Conservation (phyloP, 441 rosid genomes). For the Jatropha multifida region DNA sequence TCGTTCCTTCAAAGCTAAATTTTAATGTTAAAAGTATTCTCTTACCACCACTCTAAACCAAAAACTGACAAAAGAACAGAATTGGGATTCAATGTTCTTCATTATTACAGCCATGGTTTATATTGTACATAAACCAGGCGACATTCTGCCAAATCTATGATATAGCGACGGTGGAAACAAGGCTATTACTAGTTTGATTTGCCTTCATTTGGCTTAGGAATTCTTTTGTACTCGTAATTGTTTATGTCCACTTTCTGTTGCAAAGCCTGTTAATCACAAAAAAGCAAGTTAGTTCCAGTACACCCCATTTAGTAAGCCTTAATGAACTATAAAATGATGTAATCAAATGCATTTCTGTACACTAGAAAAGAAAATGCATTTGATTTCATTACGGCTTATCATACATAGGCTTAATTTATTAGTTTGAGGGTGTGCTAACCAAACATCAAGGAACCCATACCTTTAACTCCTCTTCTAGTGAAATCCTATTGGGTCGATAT, state of each 20-base stretch:
- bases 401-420: not conserved
- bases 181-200: slow-evolving; percentile 30
- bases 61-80: not conserved
- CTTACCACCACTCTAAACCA: not conserved
- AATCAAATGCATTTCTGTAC: too few relatives aligned
- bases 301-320: too few relatives aligned
- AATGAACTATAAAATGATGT: too few relatives aligned
- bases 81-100: too few relatives aligned
- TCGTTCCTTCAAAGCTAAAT: not conserved
- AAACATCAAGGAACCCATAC: slow-evolving; percentile 26
- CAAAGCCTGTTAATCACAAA: slow-evolving; percentile 52
- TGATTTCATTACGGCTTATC: too few relatives aligned
- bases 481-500: slow-evolving; percentile 71
- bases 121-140: not conserved
- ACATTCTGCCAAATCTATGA: not conserved
- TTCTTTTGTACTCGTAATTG: slow-evolving; percentile 73
- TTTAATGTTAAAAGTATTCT: not conserved
- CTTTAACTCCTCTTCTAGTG: slow-evolving; percentile 86
- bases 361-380: too few relatives aligned
- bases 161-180: not conserved
- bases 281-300: not conserved
- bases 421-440: not conserved
- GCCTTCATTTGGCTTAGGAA: slow-evolving; percentile 70
- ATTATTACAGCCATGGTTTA: not conserved
- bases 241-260: slow-evolving; percentile 73